Evolutionary conservation across 2,329 filamentous ascomycete genomes (phyloP).

Genomic region (Falciphora oryzae): DNA sequence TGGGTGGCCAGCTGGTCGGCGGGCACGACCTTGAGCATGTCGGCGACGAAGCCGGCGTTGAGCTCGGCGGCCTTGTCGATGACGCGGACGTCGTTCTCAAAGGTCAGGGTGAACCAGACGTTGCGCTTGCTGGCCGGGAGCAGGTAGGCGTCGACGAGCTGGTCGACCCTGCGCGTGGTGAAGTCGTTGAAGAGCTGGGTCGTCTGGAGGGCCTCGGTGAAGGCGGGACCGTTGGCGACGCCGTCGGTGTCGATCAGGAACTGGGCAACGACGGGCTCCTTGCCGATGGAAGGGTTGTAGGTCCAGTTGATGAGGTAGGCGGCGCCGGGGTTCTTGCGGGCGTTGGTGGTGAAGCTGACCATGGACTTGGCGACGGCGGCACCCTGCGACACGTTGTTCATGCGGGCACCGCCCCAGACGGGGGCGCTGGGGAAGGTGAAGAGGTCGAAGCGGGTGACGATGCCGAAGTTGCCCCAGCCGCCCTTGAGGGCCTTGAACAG

Average conservation of each 20-base stretch:
- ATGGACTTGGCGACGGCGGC: slow-evolving; percentile 14
- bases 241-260: slow-evolving; percentile 8
- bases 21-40: slow-evolving; percentile 22
- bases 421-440: slow-evolving; percentile 6
- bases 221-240: background rate
- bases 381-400: background rate
- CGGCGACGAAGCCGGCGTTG: slow-evolving; percentile 32
- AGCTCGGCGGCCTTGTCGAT: slow-evolving; percentile 29
- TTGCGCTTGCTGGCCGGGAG: slow-evolving; percentile 3
- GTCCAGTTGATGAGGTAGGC: slow-evolving; percentile 14
- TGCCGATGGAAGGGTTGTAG: slow-evolving; percentile 4
- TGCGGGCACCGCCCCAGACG: slow-evolving; percentile 10
- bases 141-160: slow-evolving; percentile 8
- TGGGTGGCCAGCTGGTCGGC: slow-evolving; percentile 28
- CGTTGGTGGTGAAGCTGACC: slow-evolving; percentile 15
- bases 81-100: slow-evolving; percentile 27
- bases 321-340: slow-evolving; percentile 15
- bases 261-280: slow-evolving; percentile 1
- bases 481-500: slow-evolving; percentile 37
- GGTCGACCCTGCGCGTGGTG: slow-evolving; percentile 15
- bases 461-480: slow-evolving; percentile 36
- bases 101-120: slow-evolving; percentile 20
- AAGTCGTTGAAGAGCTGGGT: slow-evolving; percentile 25
- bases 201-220: slow-evolving; percentile 1
- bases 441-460: slow-evolving; percentile 20